Evolutionary conservation across 1,284 basidiomycete genomes (phyloP).

Genomic region (Heliocybe sulcata): DNA sequence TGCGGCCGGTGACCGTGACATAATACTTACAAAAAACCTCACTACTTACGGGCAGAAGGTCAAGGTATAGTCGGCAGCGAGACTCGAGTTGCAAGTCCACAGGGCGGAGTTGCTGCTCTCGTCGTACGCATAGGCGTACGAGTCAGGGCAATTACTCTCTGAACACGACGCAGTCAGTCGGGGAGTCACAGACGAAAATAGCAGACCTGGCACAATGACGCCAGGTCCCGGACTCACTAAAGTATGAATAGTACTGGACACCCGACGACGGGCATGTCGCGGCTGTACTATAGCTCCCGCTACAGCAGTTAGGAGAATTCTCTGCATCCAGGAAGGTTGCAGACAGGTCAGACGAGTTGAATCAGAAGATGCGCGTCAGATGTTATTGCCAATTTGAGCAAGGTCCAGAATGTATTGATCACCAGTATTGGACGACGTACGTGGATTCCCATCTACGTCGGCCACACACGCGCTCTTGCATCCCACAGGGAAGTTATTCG

Average conservation of each 20-base stretch:
- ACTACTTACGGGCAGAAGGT: conserved; percentile 15
- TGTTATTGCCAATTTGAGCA: background rate
- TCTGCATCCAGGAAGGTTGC: conserved; percentile 18
- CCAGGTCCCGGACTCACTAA: conserved; percentile 29
- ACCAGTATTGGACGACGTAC: conserved; percentile 16
- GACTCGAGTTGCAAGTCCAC: conserved; percentile 33
- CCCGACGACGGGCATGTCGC: conserved; percentile 42
- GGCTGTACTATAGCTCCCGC: conserved; percentile 38
- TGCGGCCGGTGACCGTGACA: background rate
- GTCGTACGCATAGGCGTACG: conserved; percentile 54
- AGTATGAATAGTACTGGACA: conserved; percentile 45
- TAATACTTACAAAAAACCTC: background rate
- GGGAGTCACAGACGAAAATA: background rate
- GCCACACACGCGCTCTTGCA: conserved; percentile 55
- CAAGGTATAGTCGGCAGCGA: conserved; percentile 7
- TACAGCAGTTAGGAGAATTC: conserved; percentile 50
- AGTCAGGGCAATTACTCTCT: conserved; percentile 43
- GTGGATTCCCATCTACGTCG: conserved; percentile 36
- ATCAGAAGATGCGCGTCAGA: background rate
- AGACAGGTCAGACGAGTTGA: background rate
- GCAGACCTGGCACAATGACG: background rate
- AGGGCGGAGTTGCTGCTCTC: conserved; percentile 45
- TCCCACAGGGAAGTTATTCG: conserved; percentile 42
- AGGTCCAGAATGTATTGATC: background rate
- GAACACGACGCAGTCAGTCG: conserved; percentile 1